Evolutionary conservation across 805 yeast species (phyloP).

Genomic region (Kodamaea laetipori): DNA sequence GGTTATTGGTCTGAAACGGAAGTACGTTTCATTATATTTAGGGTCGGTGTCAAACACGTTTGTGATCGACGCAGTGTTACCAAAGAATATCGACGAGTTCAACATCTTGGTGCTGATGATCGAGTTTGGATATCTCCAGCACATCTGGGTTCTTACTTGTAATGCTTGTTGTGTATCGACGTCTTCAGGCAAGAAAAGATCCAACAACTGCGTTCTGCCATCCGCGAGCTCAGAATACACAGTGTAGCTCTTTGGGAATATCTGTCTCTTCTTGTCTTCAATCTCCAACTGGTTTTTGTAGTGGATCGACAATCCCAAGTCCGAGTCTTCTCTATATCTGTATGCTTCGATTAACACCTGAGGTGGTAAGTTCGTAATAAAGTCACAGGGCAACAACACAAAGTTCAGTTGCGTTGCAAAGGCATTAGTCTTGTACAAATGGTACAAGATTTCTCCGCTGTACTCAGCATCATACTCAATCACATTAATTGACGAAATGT

Average conservation of each 20-base stretch:
- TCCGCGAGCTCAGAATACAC: slow-evolving; percentile 54
- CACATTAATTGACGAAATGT: slow-evolving; percentile 26
- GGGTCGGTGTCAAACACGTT: slow-evolving; percentile 47
- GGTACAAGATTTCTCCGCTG: slow-evolving; percentile 65
- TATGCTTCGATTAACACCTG: slow-evolving; percentile 83
- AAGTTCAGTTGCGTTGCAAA: slow-evolving; percentile 45
- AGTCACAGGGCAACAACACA: slow-evolving; percentile 91
- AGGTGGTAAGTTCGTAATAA: slow-evolving; percentile 89
- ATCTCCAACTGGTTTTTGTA: slow-evolving; percentile 74
- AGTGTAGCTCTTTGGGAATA: slow-evolving; percentile 66
- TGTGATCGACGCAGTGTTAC: slow-evolving; percentile 46
- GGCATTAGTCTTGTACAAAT: slow-evolving; percentile 43
- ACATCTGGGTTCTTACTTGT: slow-evolving; percentile 78
- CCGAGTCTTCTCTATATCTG: slow-evolving; percentile 66
- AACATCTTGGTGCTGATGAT: slow-evolving; percentile 75
- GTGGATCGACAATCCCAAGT: slow-evolving; percentile 74
- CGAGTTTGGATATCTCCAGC: slow-evolving; percentile 84
- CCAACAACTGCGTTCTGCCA: slow-evolving; percentile 59
- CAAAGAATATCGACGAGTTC: slow-evolving; percentile 65
- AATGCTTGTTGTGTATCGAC: slow-evolving; percentile 73
- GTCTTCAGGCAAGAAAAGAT: slow-evolving; percentile 66
- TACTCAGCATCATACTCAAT: slow-evolving; percentile 45
- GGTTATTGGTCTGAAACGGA: slow-evolving; percentile 52
- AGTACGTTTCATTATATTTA: slow-evolving; percentile 39
- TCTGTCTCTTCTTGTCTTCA: slow-evolving; percentile 66